Percentiles rank a stretch among this genome's conserved stretches.
Conservation (phyloP, 2,329 filamentous ascomycete genomes). For the Pseudogymnoascus sp. region DNA sequence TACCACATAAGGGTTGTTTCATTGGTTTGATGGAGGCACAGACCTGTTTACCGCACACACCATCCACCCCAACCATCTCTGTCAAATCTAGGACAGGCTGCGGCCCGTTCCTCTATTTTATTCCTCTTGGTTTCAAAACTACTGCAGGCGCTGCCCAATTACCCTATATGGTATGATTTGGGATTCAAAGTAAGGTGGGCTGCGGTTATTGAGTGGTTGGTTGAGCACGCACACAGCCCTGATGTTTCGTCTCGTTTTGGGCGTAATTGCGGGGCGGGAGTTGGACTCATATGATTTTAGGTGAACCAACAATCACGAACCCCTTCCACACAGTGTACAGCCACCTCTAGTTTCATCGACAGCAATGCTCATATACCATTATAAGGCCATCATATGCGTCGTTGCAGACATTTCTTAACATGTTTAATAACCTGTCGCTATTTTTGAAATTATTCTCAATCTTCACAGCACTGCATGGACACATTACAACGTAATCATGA, state of each 20-base stretch:
- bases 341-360: background rate
- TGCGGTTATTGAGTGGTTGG: background rate
- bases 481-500: background rate
- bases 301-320: slow-evolving; percentile 8
- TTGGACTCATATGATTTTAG: slow-evolving; percentile 8
- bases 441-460: background rate
- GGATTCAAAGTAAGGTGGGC: slow-evolving; percentile 1
- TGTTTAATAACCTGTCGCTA: background rate
- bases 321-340: background rate
- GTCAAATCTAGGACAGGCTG: background rate
- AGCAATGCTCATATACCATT: background rate
- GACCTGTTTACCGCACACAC: background rate
- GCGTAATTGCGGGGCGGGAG: background rate
- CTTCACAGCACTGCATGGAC: background rate
- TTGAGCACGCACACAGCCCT: background rate
- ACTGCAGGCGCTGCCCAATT: background rate
- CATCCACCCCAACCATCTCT: background rate
- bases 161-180: background rate
- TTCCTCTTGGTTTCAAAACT: background rate
- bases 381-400: background rate
- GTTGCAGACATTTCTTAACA: background rate
- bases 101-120: background rate
- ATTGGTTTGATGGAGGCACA: no score
- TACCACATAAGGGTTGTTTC: no score
- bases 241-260: background rate